phyloP scores from a whole-genome alignment of 208 protist genomes.

The Leishmania lainsoni region DNA sequence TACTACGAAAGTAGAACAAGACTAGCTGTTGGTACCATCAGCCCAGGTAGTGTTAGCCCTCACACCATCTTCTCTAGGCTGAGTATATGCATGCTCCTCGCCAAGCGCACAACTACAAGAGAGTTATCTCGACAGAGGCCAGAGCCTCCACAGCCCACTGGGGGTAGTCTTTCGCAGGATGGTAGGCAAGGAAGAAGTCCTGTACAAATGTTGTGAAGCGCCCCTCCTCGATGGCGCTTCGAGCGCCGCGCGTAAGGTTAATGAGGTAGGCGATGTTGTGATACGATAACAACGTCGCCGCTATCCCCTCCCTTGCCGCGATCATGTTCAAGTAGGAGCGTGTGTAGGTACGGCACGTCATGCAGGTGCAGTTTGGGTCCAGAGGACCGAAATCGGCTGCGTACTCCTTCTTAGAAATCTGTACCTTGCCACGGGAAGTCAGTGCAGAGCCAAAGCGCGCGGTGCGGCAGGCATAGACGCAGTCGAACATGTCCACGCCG shows the following conservation, averaged over 20 bases:
- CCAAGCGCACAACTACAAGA: slow-evolving; percentile 30
- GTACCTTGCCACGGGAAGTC: slow-evolving; percentile 82
- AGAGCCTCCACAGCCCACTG: slow-evolving; percentile 89
- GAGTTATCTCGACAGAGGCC: slow-evolving; percentile 69
- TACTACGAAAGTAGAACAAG: not conserved
- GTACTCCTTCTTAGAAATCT: slow-evolving; percentile 76
- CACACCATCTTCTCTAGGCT: not conserved
- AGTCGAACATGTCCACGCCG: slow-evolving; percentile 99
- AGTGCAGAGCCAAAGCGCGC: slow-evolving; percentile 96
- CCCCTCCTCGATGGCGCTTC: slow-evolving; percentile 79
- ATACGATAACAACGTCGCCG: slow-evolving; percentile 95
- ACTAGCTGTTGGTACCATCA: not conserved
- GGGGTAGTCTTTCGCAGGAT: slow-evolving; percentile 87
- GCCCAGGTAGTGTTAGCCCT: not conserved
- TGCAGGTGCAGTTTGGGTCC: slow-evolving; percentile 91
- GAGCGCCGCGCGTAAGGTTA: slow-evolving; percentile 86
- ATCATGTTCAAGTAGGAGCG: slow-evolving; percentile 94
- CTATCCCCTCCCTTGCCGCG: slow-evolving; percentile 84
- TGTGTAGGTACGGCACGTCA: slow-evolving; percentile 92
- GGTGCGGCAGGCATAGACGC: slow-evolving; percentile 99
- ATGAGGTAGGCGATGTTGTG: slow-evolving; percentile 99
- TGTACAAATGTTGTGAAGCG: slow-evolving; percentile 87
- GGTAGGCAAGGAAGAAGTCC: slow-evolving; percentile 87
- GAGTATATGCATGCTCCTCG: not conserved
- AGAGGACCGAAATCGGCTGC: slow-evolving; percentile 77